phyloP scores from a whole-genome alignment of 2,329 filamentous ascomycete species.

The Epichloe elymi region DNA sequence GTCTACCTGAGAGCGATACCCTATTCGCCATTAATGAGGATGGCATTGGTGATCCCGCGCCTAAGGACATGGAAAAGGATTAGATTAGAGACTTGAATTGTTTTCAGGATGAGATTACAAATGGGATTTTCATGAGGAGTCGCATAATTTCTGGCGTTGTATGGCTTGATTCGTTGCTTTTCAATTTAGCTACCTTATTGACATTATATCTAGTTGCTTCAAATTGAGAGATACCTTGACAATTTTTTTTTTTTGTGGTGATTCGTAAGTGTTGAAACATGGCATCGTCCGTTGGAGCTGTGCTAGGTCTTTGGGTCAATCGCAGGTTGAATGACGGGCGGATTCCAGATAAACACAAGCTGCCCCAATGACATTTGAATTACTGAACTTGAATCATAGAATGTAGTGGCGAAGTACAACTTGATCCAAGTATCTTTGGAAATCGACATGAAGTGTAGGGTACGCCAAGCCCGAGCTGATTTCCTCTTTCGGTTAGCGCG shows the following conservation, averaged over 20 bases:
- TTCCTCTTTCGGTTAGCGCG: conserved; percentile 24
- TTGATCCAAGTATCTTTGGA: not conserved
- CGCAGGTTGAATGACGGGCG: too few relatives aligned
- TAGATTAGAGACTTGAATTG: conserved; percentile 14
- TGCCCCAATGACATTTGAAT: too few relatives aligned
- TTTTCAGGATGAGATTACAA: conserved; percentile 7
- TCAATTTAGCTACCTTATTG: not conserved
- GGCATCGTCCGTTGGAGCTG: too few relatives aligned
- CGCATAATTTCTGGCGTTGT: conserved; percentile 22
- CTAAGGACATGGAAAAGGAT: conserved; percentile 89
- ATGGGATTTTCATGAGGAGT: not conserved
- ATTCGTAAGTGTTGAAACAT: too few relatives aligned
- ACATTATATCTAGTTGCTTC: not conserved
- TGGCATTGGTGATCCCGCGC: conserved; percentile 87
- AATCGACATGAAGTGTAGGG: not conserved
- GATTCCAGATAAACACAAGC: too few relatives aligned
- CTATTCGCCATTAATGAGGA: conserved; percentile 95
- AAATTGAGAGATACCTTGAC: too few relatives aligned
- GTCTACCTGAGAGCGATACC: conserved; percentile 89
- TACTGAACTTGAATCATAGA: too few relatives aligned
- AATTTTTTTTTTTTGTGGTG: too few relatives aligned
- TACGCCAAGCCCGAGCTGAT: conserved; percentile 15
- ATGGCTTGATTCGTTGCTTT: not conserved
- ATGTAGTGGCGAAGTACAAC: not conserved
- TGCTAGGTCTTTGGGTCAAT: too few relatives aligned